These are phyloP conservation scores for Vaccinium corymbosum DNA, from an alignment of 148 eudicot species.

Conservation along the genomic window DNA sequence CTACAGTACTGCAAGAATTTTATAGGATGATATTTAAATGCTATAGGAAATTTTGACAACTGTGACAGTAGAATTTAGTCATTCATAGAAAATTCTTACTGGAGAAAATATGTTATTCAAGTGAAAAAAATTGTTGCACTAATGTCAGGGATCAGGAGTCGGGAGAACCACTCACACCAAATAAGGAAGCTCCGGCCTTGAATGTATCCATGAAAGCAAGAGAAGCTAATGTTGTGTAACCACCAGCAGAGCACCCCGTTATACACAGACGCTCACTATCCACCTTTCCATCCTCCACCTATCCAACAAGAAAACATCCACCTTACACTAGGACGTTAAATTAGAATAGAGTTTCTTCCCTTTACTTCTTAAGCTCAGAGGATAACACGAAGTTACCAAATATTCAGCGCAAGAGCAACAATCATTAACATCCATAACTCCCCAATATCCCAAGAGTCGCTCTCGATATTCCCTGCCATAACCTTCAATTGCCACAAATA, in stretches of 20 bases:
- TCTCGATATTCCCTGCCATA: conserved; percentile 86
- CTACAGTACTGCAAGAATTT: not conserved
- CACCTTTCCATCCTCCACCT: conserved; percentile 71
- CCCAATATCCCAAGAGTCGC: conserved; percentile 72
- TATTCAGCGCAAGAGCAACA: conserved; percentile 84
- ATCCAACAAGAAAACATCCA: not conserved
- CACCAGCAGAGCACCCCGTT: conserved; percentile 93
- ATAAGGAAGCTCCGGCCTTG: conserved; percentile 83
- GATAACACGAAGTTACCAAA: conserved; percentile 41
- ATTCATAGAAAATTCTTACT: not conserved
- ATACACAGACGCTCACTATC: conserved; percentile 67
- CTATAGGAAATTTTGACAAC: not conserved
- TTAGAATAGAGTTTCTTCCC: not conserved
- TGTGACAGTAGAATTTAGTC: no score
- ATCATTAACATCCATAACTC: conserved; percentile 80
- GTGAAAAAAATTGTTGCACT: not conserved
- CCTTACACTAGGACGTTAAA: conserved; percentile 5
- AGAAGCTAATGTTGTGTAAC: conserved; percentile 88
- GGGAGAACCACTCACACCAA: conserved; percentile 60
- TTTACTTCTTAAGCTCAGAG: not conserved
- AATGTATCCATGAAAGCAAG: conserved; percentile 78
- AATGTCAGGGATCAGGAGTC: not conserved
- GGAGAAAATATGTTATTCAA: not conserved
- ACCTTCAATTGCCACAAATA: conserved; percentile 35
- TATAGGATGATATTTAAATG: not conserved